A percentile compares a stretch with the other conserved stretches of the same genome.
These are phyloP conservation scores for Phaeotremella skinneri DNA, from an alignment of 768 basidiomycete species.

Conservation along the genomic window DNA sequence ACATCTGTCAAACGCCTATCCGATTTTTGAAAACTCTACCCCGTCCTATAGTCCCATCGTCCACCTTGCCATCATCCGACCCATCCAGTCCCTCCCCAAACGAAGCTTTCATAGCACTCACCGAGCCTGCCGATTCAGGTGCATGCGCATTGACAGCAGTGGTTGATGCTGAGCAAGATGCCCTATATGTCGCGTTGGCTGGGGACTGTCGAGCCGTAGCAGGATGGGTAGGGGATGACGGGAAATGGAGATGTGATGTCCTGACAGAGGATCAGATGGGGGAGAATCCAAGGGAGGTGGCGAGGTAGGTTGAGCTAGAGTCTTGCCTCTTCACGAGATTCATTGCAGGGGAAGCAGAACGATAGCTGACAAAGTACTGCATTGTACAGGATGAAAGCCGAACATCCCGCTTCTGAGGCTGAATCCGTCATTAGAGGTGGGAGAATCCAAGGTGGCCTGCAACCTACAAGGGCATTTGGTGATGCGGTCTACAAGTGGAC, in stretches of 20 bases:
- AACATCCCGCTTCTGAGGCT: constrained; percentile 44
- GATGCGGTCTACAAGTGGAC: constrained; percentile 52
- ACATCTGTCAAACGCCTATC: constrained; percentile 75
- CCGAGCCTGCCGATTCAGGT: constrained; percentile 77
- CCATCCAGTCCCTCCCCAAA: constrained; percentile 53
- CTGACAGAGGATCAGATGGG: constrained; percentile 95
- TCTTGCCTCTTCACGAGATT: background rate
- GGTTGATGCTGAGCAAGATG: constrained; percentile 75
- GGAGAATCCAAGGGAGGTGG: constrained; percentile 77
- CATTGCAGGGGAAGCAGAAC: background rate
- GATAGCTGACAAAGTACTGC: constrained; percentile 2
- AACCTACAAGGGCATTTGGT: constrained; percentile 50
- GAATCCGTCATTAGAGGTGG: constrained; percentile 46
- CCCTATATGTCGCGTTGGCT: constrained; percentile 84
- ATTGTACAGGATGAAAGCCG: constrained; percentile 38
- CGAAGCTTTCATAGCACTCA: constrained; percentile 57
- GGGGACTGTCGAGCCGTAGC: constrained; percentile 96
- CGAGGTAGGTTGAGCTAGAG: constrained; percentile 59
- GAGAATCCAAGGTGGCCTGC: constrained; percentile 46
- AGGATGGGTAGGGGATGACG: constrained; percentile 78
- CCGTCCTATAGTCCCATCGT: constrained; percentile 11
- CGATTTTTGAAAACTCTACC: constrained; percentile 56
- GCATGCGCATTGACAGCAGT: constrained; percentile 87
- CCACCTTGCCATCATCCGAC: background rate
- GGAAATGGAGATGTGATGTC: constrained; percentile 88